These are phyloP conservation scores for Suhomyces guaymorum DNA, from an alignment of 1,139 yeast genomes.

Conservation along the genomic window DNA sequence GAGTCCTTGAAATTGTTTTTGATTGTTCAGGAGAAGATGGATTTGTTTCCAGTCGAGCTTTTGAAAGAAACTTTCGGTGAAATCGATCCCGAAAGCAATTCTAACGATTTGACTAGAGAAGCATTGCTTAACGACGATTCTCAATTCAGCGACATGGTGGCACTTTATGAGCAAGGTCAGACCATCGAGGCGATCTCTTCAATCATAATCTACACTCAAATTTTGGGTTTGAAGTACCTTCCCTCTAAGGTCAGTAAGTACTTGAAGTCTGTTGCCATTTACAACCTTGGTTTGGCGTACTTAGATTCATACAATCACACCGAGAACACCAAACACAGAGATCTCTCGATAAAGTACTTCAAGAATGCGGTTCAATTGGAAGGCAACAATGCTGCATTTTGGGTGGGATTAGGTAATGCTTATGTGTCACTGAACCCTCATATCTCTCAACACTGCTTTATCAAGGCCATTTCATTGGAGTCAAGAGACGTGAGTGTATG, in stretches of 20 bases:
- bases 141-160: conserved; percentile 14
- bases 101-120: conserved; percentile 8
- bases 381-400: conserved; percentile 64
- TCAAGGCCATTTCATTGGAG: conserved; percentile 73
- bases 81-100: conserved; percentile 11
- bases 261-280: conserved; percentile 61
- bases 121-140: conserved; percentile 9
- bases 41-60: conserved; percentile 45
- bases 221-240: conserved; percentile 26
- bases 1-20: conserved; percentile 51
- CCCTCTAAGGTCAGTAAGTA: conserved; percentile 45
- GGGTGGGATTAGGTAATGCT: conserved; percentile 84
- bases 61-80: conserved; percentile 35
- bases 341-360: conserved; percentile 54
- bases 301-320: conserved; percentile 48
- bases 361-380: conserved; percentile 74
- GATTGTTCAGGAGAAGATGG: conserved; percentile 44
- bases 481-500: conserved; percentile 70
- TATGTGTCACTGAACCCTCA: conserved; percentile 59
- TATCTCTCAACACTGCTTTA: conserved; percentile 89
- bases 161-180: conserved; percentile 17
- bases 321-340: conserved; percentile 32
- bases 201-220: conserved; percentile 31
- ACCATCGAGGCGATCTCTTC: conserved; percentile 23
- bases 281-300: conserved; percentile 71